phyloP scores from a whole-genome alignment of 179 eudicot species.

The Actinidia arguta region DNA sequence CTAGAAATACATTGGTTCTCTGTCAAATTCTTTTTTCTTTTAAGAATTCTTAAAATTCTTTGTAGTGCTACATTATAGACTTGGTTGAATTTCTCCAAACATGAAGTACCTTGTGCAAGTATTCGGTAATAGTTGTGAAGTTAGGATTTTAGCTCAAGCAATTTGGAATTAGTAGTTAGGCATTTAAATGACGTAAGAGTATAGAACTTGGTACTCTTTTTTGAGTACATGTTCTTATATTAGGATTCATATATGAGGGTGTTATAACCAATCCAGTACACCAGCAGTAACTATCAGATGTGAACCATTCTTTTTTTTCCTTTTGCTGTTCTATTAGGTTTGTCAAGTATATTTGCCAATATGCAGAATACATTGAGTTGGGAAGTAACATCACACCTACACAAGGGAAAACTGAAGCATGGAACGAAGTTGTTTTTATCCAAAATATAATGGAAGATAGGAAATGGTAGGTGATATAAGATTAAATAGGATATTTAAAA shows the following conservation, averaged over 20 bases:
- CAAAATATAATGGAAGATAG: no score
- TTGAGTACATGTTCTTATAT: not conserved
- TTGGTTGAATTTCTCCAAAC: not conserved
- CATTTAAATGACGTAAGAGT: not conserved
- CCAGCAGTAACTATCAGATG: not conserved
- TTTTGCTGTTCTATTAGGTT: not conserved
- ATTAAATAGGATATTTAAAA: no score
- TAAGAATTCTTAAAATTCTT: not conserved
- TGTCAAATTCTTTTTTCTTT: no score
- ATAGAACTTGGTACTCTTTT: not conserved
- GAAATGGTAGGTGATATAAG: no score
- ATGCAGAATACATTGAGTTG: no score
- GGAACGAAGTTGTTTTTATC: no score
- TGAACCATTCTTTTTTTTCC: not conserved
- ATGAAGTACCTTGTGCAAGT: not conserved
- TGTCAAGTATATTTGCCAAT: not conserved
- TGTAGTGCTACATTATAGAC: not conserved
- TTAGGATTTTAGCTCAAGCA: slow-evolving; percentile 1
- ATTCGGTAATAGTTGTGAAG: not conserved
- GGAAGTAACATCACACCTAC: no score
- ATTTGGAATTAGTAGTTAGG: not conserved
- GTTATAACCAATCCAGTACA: not conserved
- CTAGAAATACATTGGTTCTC: no score
- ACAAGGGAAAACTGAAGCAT: no score
- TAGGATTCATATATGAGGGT: not conserved